Conservation (phyloP, 108 stramenopile genomes). For the Nitzschia sp. region DNA sequence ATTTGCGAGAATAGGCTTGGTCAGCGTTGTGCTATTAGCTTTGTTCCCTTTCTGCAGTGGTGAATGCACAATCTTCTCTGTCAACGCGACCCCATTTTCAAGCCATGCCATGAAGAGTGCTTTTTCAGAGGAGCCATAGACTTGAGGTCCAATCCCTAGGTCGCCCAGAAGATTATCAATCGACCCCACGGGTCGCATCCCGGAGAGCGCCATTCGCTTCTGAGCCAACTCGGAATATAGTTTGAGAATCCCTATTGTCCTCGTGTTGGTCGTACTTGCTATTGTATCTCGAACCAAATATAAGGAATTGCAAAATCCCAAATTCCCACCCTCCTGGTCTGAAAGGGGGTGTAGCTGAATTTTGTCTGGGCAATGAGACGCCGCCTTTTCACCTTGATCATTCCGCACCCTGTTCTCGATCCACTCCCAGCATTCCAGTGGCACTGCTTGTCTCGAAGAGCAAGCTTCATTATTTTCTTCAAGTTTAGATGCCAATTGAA, state of each 20-base stretch:
- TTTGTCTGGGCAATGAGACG: too few species aligned
- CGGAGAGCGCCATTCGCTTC: conserved; percentile 1
- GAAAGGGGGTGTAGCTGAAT: not conserved
- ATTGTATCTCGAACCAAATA: not conserved
- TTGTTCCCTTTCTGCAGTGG: conserved; percentile 1
- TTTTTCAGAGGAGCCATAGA: not conserved
- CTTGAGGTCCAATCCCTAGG: conserved; percentile 8
- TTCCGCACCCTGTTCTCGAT: not conserved
- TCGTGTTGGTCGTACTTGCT: not conserved
- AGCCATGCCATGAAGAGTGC: conserved; percentile 14
- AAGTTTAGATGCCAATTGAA: too few species aligned
- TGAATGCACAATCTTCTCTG: not conserved
- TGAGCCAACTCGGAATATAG: conserved; percentile 22
- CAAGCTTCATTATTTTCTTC: too few species aligned
- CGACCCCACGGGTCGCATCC: not conserved
- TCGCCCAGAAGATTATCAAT: not conserved
- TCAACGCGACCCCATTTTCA: conserved; percentile 1
- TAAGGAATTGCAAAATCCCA: conserved; percentile 17
- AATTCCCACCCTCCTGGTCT: not conserved
- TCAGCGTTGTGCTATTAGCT: not conserved
- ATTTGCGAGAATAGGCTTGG: not conserved
- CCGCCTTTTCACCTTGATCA: not conserved
- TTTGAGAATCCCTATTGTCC: conserved; percentile 9
- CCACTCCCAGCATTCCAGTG: not conserved
- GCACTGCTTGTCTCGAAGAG: not conserved